Base-by-base conservation (phyloP, 805 yeast species). In the Teunomyces funiuensis region DNA sequence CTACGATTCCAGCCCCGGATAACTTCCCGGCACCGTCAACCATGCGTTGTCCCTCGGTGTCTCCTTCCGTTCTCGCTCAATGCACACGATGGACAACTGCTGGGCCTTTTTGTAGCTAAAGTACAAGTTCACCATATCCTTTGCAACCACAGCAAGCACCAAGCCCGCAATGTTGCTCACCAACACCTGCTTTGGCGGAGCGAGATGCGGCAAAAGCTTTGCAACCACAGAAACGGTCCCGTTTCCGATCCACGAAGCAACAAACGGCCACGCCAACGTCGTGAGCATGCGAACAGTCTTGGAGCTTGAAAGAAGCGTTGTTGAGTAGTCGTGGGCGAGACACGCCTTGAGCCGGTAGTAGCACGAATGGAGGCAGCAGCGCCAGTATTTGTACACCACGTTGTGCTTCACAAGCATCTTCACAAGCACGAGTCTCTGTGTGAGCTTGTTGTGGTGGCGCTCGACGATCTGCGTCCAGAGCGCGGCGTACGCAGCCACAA, bases 211-310 rank as follows among this genome's bases (percentile, higher is more conserved):
- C 37, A 31, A 20, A 11, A 45, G 39, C 34, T 43, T 25, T 6
- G 47, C 51, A 7, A 69, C 41, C 5, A 58, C 23, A 14, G 36
- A 36, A n/a, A 34, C 27, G n/a, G 22, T 17, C 19, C 27, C 18
- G 9, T 5, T n/a, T 1, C 74, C 74, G 2, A 66, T 22, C 37
- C 63, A 62, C 0, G 71, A 57, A 6, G 69, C 59, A 9, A 61
- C 27, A 40, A 58, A 65, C 10, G 75, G 75, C 74, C 74, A 69
- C 28, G 61, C 13, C n/a, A 64, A 18, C 2, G 74, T 64, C 9
- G 73, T 58, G 11, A 66, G 39, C 7, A 55, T 47, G 26, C 63
- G 43, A 10, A 66, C 46, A 1, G 64, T 49, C 4, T 50, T 42
- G 15, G 68, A 65, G 16, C 50, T 52, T 17, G 41, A 33, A 2